These are phyloP conservation scores for Inonotus hispidus DNA, from an alignment of 1,284 basidiomycete genomes.

Conservation along the genomic window DNA sequence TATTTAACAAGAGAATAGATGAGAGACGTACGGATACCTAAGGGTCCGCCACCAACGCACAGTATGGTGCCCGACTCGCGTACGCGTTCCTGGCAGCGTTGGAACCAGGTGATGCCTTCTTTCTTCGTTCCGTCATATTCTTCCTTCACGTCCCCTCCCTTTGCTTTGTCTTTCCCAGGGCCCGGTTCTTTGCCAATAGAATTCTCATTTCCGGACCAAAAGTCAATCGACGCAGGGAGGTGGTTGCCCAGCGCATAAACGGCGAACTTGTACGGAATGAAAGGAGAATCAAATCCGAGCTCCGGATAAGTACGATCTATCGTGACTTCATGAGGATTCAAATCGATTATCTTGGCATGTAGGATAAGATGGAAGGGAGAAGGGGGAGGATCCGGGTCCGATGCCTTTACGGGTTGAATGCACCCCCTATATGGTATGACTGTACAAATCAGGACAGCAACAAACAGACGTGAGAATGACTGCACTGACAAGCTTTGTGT, in stretches of 20 bases:
- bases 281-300: conserved; percentile 30
- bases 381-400: conserved; percentile 14
- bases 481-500: conserved; percentile 58
- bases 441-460: conserved; percentile 20
- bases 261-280: conserved; percentile 45
- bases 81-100: conserved; percentile 39
- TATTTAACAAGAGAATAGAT: too few relatives aligned
- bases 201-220: conserved; percentile 34
- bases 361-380: conserved; percentile 30
- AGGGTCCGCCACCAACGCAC: conserved; percentile 56
- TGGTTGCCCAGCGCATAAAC: conserved; percentile 56
- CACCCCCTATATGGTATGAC: conserved; percentile 61
- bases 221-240: conserved; percentile 48
- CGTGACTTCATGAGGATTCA: conserved; percentile 40
- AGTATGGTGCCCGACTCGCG: conserved; percentile 41
- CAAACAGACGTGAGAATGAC: background rate
- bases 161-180: background rate
- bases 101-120: conserved; percentile 38
- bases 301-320: conserved; percentile 43
- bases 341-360: conserved; percentile 43
- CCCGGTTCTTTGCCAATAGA: background rate
- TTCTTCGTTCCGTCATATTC: conserved; percentile 5
- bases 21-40: conserved; percentile 58
- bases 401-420: conserved; percentile 26
- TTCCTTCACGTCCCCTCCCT: background rate